These are phyloP conservation scores for Pyricularia sp. DNA, from an alignment of 2,329 filamentous ascomycete genomes.

Conservation along the genomic window DNA sequence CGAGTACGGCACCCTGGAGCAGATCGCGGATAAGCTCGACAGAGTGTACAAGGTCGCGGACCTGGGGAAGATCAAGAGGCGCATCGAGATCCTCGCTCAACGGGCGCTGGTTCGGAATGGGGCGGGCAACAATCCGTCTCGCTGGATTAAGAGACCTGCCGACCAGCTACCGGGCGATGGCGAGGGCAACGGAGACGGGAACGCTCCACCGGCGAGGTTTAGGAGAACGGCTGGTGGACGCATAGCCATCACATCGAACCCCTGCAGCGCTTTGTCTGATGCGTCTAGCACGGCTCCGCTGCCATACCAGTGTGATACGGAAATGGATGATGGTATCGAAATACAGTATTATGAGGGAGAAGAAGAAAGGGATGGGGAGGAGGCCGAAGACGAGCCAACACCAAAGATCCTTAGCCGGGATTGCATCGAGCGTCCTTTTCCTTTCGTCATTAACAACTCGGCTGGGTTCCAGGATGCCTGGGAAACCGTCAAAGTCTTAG, in stretches of 20 bases:
- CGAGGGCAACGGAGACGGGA: not conserved
- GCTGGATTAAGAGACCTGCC: not conserved
- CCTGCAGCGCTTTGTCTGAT: too few relatives aligned
- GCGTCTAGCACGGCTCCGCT: too few relatives aligned
- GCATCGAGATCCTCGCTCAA: not conserved
- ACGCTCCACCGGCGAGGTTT: not conserved
- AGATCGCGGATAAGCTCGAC: not conserved
- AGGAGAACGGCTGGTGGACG: not conserved
- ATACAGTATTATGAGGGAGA: not conserved
- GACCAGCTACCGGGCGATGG: not conserved
- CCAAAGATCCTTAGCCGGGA: not conserved
- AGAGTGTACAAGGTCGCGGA: not conserved
- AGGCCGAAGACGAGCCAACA: not conserved
- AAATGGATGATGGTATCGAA: too few relatives aligned
- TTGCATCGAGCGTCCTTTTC: not conserved
- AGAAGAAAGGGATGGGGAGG: not conserved
- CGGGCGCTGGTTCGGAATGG: not conserved
- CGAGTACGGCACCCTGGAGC: not conserved
- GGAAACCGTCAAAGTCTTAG: not conserved
- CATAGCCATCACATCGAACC: not conserved
- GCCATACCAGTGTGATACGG: too few relatives aligned
- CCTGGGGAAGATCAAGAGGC: not conserved
- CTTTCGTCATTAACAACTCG: not conserved
- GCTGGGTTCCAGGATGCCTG: not conserved
- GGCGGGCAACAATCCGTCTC: not conserved